Conservation (phyloP, 108 stramenopile genomes). For the Skeletonema potamos region DNA sequence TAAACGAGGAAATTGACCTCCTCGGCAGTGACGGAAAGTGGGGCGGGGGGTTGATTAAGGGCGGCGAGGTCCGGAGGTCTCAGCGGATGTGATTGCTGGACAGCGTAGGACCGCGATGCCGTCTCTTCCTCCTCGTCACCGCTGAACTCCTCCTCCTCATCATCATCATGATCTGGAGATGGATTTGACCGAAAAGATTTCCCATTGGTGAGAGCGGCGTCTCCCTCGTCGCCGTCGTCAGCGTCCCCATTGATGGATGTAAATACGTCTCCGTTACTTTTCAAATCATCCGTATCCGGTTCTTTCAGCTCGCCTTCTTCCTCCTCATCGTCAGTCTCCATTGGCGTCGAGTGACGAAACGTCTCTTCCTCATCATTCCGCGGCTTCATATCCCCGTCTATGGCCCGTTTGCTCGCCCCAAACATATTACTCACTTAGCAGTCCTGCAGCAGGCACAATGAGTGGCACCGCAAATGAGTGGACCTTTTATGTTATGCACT, state of each 20-base stretch:
- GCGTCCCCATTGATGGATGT: background rate
- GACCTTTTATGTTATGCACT: background rate
- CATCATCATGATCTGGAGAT: background rate
- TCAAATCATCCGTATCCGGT: background rate
- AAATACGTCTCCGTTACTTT: background rate
- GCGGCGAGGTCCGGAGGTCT: slow-evolving; percentile 6
- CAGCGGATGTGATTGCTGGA: slow-evolving; percentile 17
- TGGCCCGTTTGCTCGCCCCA: slow-evolving; percentile 8
- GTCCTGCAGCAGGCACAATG: background rate
- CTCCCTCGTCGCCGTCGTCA: slow-evolving; percentile 3
- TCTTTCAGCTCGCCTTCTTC: slow-evolving; percentile 4
- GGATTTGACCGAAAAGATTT: background rate
- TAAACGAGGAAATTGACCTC: slow-evolving; percentile 95
- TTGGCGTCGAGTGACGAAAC: background rate
- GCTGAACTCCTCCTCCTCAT: background rate
- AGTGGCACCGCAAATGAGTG: background rate
- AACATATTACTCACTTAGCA: background rate
- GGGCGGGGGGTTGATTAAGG: slow-evolving; percentile 17
- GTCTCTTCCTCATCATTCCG: background rate
- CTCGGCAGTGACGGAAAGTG: slow-evolving; percentile 73
- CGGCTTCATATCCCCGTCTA: slow-evolving; percentile 14
- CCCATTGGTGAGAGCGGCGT: background rate
- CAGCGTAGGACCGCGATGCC: background rate
- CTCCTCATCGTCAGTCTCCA: background rate
- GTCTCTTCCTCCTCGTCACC: background rate